These are phyloP conservation scores for Hypericum androsaemum DNA, from an alignment of 345 rosid genomes.

Conservation along the genomic window DNA sequence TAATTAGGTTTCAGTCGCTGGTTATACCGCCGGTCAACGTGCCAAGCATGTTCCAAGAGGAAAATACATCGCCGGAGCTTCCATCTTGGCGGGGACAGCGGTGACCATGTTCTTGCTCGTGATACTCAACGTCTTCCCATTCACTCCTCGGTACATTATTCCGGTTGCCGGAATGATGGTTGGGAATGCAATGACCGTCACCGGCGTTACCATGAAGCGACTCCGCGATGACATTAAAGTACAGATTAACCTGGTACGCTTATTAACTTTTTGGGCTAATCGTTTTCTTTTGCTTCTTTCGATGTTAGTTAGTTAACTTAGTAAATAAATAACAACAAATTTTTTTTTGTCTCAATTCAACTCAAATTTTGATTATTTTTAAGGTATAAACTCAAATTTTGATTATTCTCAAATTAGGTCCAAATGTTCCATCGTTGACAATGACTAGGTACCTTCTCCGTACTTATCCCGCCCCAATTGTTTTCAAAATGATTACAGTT, in stretches of 20 bases:
- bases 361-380: too few species aligned
- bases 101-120: constrained; percentile 63
- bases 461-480: too few species aligned
- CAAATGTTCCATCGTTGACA: too few species aligned
- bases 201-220: constrained; percentile 90
- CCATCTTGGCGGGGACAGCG: constrained; percentile 56
- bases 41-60: constrained; percentile 80
- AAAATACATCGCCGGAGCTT: constrained; percentile 60
- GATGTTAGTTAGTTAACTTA: too few species aligned
- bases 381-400: too few species aligned
- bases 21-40: constrained; percentile 76
- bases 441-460: too few species aligned
- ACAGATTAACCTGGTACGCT: constrained; percentile 52
- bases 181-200: constrained; percentile 87
- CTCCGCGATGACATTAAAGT: constrained; percentile 76
- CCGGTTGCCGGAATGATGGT: constrained; percentile 95
- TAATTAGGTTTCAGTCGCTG: constrained; percentile 61
- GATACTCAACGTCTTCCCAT: constrained; percentile 65
- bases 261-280: too few species aligned
- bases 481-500: too few species aligned
- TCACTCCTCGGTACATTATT: constrained; percentile 82
- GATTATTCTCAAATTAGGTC: too few species aligned
- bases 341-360: too few species aligned
- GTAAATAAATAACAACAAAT: too few species aligned
- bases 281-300: too few species aligned